Evolutionary conservation across 306 rosid genomes (phyloP).

Genomic region (Quercus alba): DNA sequence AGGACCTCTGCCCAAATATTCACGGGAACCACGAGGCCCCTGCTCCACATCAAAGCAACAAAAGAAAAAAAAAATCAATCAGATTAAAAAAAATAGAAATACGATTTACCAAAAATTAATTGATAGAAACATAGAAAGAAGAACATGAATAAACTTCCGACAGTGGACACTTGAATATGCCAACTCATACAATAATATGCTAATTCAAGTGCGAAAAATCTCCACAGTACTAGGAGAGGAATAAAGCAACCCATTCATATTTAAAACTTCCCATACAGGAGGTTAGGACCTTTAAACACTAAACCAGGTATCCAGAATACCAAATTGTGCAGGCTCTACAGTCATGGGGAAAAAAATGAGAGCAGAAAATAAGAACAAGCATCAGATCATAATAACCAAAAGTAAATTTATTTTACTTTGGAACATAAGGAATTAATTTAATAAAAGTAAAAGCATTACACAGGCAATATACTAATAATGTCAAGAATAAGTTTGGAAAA

Average conservation of each 20-base stretch:
- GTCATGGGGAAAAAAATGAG: neutral
- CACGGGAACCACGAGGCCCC: conserved; percentile 84
- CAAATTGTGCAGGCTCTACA: neutral
- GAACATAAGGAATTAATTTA: neutral
- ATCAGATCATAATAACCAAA: neutral
- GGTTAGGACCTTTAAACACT: neutral
- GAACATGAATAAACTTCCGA: neutral
- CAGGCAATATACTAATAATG: neutral
- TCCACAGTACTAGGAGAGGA: too few species aligned
- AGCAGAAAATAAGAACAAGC: neutral
- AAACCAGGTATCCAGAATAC: neutral
- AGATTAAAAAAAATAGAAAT: neutral
- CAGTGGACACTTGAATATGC: neutral
- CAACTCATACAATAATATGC: neutral
- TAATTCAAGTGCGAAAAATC: neutral
- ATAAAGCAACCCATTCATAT: neutral
- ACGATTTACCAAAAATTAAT: neutral
- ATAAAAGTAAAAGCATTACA: neutral
- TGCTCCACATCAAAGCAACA: conserved; percentile 12
- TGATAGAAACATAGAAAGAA: neutral
- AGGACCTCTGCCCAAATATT: conserved; percentile 70
- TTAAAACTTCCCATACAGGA: neutral
- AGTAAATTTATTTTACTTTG: neutral
- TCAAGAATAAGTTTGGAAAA: neutral
- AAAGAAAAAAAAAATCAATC: neutral